Conservation (phyloP, 768 basidiomycete species). For the Cystoderma amianthinum region DNA sequence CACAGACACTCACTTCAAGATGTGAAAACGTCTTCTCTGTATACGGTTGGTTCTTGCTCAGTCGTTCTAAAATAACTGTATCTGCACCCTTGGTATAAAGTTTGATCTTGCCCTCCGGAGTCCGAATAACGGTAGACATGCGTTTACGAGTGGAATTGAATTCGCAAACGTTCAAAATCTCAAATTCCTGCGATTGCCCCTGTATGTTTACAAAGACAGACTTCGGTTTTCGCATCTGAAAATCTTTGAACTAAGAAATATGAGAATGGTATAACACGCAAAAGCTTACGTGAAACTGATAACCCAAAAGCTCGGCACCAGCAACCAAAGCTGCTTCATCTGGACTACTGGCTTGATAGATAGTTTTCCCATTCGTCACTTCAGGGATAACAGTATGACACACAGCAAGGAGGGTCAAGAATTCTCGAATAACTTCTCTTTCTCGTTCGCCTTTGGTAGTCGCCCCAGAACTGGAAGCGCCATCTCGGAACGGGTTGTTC, state of each 20-base stretch:
- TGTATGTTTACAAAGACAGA: conserved; percentile 86
- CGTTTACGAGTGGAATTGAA: conserved; percentile 97
- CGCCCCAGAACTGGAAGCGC: conserved; percentile 22
- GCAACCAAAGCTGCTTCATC: conserved; percentile 96
- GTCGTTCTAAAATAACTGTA: conserved; percentile 90
- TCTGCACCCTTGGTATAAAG: conserved; percentile 97
- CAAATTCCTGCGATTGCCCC: conserved; percentile 70
- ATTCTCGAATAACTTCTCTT: conserved; percentile 55
- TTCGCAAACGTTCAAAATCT: conserved; percentile 95
- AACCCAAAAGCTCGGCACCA: conserved; percentile 88
- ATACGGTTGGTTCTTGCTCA: conserved; percentile 79
- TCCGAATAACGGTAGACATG: conserved; percentile 92
- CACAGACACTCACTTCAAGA: conserved; percentile 61
- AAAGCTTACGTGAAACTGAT: conserved; percentile 92
- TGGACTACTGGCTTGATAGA: conserved; percentile 94
- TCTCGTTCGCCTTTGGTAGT: conserved; percentile 28
- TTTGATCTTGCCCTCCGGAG: conserved; percentile 87
- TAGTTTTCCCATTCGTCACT: conserved; percentile 78
- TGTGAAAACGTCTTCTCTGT: conserved; percentile 84
- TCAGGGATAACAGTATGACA: conserved; percentile 99
- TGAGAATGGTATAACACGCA: conserved; percentile 22
- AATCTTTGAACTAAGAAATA: not conserved
- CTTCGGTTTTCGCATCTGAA: conserved; percentile 89
- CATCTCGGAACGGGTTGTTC: conserved; percentile 55
- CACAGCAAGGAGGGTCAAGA: conserved; percentile 81